Percentiles rank a stretch among this genome's conserved stretches.
phyloP scores from a whole-genome alignment of 768 basidiomycete genomes.

The Ramaria rubella region DNA sequence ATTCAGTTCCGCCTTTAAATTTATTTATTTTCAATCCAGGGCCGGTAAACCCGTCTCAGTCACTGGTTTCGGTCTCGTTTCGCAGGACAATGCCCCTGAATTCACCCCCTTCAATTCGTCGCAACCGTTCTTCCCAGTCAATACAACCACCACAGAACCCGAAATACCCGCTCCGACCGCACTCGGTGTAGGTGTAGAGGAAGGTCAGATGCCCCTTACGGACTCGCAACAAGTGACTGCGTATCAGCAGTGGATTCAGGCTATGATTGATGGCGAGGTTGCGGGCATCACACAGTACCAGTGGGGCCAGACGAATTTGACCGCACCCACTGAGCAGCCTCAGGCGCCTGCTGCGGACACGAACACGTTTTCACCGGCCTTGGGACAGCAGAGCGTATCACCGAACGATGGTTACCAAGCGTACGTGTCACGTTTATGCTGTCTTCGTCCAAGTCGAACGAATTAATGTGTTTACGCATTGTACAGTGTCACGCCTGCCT shows the following conservation, averaged over 20 bases:
- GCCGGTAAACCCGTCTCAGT: slow-evolving; percentile 43
- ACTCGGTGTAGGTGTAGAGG: background rate
- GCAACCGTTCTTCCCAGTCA: background rate
- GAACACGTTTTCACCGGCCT: slow-evolving; percentile 32
- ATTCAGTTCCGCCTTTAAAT: background rate
- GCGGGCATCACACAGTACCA: slow-evolving; percentile 26
- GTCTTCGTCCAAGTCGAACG: background rate
- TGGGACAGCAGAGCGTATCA: slow-evolving; percentile 26
- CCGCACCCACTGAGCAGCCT: slow-evolving; percentile 31
- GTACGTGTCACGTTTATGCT: background rate
- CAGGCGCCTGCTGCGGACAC: slow-evolving; percentile 23
- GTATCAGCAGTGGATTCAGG: slow-evolving; percentile 49
- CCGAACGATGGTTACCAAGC: slow-evolving; percentile 57
- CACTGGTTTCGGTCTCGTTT: slow-evolving; percentile 58
- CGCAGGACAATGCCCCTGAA: slow-evolving; percentile 41
- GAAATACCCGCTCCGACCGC: slow-evolving; percentile 11
- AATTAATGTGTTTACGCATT: background rate
- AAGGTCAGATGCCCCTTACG: slow-evolving; percentile 30
- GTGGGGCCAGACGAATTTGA: slow-evolving; percentile 11
- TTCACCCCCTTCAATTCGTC: slow-evolving; percentile 61
- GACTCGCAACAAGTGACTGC: slow-evolving; percentile 45
- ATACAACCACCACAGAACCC: slow-evolving; percentile 5
- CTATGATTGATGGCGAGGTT: slow-evolving; percentile 24
- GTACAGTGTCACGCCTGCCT: background rate
- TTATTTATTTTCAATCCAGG: background rate